Evolutionary conservation across 805 yeast genomes (phyloP).

Genomic region (Starmera dryadoides): DNA sequence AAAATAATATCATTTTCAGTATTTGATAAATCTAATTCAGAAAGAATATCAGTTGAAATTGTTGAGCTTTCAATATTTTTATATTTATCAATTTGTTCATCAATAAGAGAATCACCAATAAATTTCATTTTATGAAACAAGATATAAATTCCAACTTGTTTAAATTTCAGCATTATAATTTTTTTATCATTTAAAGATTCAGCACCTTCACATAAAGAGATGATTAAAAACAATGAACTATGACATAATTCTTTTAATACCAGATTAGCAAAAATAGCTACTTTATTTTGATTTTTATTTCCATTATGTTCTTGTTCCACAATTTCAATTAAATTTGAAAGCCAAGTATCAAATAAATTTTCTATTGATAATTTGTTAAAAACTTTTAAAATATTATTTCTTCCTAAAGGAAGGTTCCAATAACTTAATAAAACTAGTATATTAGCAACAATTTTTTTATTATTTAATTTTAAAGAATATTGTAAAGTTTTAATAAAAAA

Average conservation of each 20-base stretch:
- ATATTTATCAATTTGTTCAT: conserved; percentile 16
- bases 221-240: conserved; percentile 14
- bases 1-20: conserved; percentile 7
- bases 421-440: conserved; percentile 28
- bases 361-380: conserved; percentile 11
- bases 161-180: conserved; percentile 22
- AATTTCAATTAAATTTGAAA: conserved; percentile 6
- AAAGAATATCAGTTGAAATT: conserved; percentile 9
- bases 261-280: conserved; percentile 13
- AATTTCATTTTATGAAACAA: conserved; percentile 27
- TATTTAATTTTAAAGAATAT: conserved; percentile 41
- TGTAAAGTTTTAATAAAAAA: conserved; percentile 39
- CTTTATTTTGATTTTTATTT: too few relatives aligned
- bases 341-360: conserved; percentile 16
- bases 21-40: conserved; percentile 20
- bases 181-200: conserved; percentile 19
- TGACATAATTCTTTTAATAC: conserved; percentile 12
- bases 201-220: conserved; percentile 17
- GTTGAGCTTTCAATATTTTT: conserved; percentile 9
- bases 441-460: conserved; percentile 49
- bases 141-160: conserved; percentile 29
- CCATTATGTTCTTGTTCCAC: conserved; percentile 10
- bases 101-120: conserved; percentile 31
- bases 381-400: conserved; percentile 20
- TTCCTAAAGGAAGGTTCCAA: conserved; percentile 22